Evolutionary conservation across 2,329 filamentous ascomycete genomes (phyloP).

Genomic region (Coleophoma cylindrospora): DNA sequence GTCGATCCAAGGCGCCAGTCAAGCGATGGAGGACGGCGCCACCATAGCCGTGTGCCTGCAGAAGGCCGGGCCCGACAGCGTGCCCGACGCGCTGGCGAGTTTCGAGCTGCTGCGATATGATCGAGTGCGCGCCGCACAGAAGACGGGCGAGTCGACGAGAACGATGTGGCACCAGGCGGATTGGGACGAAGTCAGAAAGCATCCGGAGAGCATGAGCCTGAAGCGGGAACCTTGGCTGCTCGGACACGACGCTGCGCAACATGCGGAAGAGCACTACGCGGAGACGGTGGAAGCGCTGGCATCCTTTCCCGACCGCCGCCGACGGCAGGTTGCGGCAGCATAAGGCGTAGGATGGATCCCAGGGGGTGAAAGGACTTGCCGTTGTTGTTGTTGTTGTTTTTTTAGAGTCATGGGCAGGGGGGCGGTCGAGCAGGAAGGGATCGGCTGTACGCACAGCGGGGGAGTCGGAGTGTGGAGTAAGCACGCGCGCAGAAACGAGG

Average conservation of each 20-base stretch:
- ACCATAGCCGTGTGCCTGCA: constrained; percentile 29
- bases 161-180: constrained; percentile 18
- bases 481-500: too few species aligned
- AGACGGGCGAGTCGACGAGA: constrained; percentile 16
- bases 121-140: constrained; percentile 16
- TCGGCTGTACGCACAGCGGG: too few species aligned
- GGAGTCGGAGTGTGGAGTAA: too few species aligned
- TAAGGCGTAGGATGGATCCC: background rate
- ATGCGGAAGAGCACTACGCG: constrained; percentile 17
- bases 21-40: constrained; percentile 33
- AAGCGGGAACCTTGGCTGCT: constrained; percentile 16
- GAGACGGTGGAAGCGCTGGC: constrained; percentile 3
- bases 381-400: too few species aligned
- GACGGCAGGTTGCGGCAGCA: background rate
- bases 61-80: constrained; percentile 10
- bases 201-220: constrained; percentile 15
- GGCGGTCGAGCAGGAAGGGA: too few species aligned
- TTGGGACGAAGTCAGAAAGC: constrained; percentile 17
- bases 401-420: too few species aligned
- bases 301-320: background rate
- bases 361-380: too few species aligned
- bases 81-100: constrained; percentile 12
- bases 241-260: constrained; percentile 16
- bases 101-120: constrained; percentile 19
- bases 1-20: constrained; percentile 31